phyloP scores from a whole-genome alignment of 768 basidiomycete species.

The Psilocybe tampanensis region DNA sequence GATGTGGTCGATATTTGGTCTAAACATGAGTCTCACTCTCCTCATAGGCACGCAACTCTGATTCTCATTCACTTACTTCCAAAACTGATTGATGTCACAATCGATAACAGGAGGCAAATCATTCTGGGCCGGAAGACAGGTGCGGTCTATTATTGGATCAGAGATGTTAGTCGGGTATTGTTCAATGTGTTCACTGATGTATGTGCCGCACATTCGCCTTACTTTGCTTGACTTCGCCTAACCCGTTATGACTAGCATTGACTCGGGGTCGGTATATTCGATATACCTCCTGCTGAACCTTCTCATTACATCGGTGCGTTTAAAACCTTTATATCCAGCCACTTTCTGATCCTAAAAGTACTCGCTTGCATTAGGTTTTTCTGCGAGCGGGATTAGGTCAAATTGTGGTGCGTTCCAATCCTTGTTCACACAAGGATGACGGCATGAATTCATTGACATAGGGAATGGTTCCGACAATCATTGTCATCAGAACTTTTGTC shows the following conservation, averaged over 20 bases:
- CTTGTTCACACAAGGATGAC: not conserved
- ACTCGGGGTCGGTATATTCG: constrained; percentile 21
- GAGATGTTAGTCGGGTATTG: constrained; percentile 15
- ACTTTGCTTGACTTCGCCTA: not conserved
- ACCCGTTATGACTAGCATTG: constrained; percentile 15
- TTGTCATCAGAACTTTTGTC: constrained; percentile 23
- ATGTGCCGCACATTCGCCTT: not conserved
- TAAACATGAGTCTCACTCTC: constrained; percentile 20
- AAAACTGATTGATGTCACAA: not conserved
- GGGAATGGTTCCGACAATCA: constrained; percentile 27
- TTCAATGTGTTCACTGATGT: constrained; percentile 16
- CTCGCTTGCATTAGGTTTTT: constrained; percentile 12
- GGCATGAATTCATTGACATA: not conserved
- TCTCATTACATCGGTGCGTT: constrained; percentile 15
- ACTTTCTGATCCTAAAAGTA: not conserved
- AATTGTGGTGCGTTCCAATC: constrained; percentile 20
- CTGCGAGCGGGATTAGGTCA: constrained; percentile 13
- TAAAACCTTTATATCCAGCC: not conserved
- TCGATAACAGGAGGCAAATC: constrained; percentile 13
- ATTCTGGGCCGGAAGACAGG: constrained; percentile 16
- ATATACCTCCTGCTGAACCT: constrained; percentile 21
- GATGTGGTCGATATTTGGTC: constrained; percentile 23
- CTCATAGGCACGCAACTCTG: constrained; percentile 17
- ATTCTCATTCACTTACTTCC: not conserved
- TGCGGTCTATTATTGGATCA: constrained; percentile 16